Evolutionary conservation across 2,329 filamentous ascomycete species (phyloP).

Genomic region (Sporothrix globosa): DNA sequence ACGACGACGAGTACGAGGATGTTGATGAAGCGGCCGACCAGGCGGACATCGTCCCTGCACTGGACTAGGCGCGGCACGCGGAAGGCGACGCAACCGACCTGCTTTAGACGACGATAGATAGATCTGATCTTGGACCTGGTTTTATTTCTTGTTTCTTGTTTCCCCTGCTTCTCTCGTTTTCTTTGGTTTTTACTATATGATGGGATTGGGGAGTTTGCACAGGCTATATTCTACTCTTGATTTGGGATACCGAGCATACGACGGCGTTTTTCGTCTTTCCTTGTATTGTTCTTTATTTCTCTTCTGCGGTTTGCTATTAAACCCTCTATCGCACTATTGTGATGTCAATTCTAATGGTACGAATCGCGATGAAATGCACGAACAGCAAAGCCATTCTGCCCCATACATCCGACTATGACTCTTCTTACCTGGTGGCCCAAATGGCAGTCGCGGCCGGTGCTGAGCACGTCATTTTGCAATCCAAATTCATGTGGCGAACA

Average conservation of each 20-base stretch:
- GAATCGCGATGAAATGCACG: no score
- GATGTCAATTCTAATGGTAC: not conserved
- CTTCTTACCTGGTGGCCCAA: not conserved
- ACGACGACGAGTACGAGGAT: slow-evolving; percentile 45
- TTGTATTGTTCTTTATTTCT: not conserved
- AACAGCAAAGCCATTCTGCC: no score
- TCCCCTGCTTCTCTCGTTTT: not conserved
- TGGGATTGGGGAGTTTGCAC: slow-evolving; percentile 25
- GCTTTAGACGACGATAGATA: not conserved
- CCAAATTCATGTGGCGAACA: slow-evolving; percentile 8
- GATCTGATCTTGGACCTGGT: not conserved
- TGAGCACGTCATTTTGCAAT: slow-evolving; percentile 31
- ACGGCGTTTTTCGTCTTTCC: slow-evolving; percentile 19
- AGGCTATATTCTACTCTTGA: slow-evolving; percentile 30
- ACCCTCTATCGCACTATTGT: not conserved
- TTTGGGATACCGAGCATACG: slow-evolving; percentile 12
- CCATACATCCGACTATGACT: not conserved
- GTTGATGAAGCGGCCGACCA: slow-evolving; percentile 39
- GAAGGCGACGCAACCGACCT: not conserved
- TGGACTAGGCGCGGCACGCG: not conserved
- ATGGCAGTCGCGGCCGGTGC: slow-evolving; percentile 18
- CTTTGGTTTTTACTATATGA: not conserved
- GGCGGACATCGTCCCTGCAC: not conserved
- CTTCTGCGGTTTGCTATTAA: no score
- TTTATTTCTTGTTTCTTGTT: not conserved